A percentile compares a stretch with the other conserved stretches of the same genome.
Conservation (phyloP, 1,139 yeast species). For the Kurtzmaniella quercitrusa region DNA sequence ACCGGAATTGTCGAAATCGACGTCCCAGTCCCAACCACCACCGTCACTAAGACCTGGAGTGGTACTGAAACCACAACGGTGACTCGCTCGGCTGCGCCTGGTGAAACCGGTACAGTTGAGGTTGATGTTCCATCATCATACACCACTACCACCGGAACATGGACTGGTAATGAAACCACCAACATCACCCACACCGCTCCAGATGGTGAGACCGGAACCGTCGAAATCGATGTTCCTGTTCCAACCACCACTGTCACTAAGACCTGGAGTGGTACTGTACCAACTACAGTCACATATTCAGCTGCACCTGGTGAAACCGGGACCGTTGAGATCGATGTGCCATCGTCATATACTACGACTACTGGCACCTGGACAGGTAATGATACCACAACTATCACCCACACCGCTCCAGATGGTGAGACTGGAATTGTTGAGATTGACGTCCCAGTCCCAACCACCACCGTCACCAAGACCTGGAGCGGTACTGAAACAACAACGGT, state of each 20-base stretch:
- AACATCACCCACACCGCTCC: conserved; percentile 10
- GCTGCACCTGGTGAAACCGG: conserved; percentile 12
- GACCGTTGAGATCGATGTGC: conserved; percentile 15
- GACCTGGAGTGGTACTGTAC: conserved; percentile 21
- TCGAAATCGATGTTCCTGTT: conserved; percentile 9
- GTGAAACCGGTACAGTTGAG: conserved; percentile 14
- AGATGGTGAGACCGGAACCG: conserved; percentile 13
- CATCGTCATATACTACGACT: conserved; percentile 12
- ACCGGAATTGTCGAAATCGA: conserved; percentile 12
- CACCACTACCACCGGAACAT: conserved; percentile 13
- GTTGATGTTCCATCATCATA: conserved; percentile 15
- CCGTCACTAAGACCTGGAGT: conserved; percentile 21
- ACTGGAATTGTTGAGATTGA: conserved; percentile 14
- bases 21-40: conserved; percentile 13
- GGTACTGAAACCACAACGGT: conserved; percentile 16
- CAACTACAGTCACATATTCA: conserved; percentile 14
- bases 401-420: conserved; percentile 11
- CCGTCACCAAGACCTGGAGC: conserved; percentile 12
- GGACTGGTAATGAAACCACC: conserved; percentile 8
- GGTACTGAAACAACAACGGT: conserved; percentile 6
- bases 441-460: conserved; percentile 11
- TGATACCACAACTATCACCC: conserved; percentile 7
- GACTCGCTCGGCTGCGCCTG: conserved; percentile 12
- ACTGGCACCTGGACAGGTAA: conserved; percentile 12
- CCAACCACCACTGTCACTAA: conserved; percentile 15